Conservation (phyloP, 345 rosid species). For the Rhodamnia argentea region DNA sequence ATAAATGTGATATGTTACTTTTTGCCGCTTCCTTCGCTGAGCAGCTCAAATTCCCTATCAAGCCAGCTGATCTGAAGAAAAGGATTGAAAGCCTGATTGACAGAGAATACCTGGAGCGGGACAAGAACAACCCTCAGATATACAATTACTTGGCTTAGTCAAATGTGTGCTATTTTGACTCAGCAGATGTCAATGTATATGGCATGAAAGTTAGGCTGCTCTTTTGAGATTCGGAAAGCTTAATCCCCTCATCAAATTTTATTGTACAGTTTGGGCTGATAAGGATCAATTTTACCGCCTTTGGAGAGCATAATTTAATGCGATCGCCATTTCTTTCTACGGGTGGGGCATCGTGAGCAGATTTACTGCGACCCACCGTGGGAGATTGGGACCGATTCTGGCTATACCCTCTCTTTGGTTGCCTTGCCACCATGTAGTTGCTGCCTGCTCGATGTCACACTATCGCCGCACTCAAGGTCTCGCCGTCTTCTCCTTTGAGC, state of each 20-base stretch:
- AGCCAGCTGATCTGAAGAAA: slow-evolving; percentile 96
- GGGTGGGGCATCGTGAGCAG: background rate
- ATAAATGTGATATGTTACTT: background rate
- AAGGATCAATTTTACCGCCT: background rate
- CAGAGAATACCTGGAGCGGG: slow-evolving; percentile 96
- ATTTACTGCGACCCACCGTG: background rate
- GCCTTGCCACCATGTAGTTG: background rate
- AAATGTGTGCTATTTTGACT: background rate
- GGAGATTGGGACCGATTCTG: background rate
- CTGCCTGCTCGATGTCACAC: background rate
- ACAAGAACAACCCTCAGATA: slow-evolving; percentile 94
- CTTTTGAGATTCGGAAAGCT: background rate
- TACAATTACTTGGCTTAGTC: slow-evolving; percentile 84
- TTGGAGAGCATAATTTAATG: background rate
- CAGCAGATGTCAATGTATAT: background rate
- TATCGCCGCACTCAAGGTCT: background rate
- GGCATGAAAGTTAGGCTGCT: background rate
- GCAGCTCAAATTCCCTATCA: slow-evolving; percentile 95
- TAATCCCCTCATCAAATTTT: background rate
- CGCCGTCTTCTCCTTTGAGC: background rate
- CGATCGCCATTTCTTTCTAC: background rate
- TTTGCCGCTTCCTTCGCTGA: slow-evolving; percentile 3
- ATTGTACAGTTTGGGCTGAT: background rate
- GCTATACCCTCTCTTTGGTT: background rate
- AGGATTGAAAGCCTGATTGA: slow-evolving; percentile 94